Conservation (phyloP, 306 rosid genomes). For the Cicer yamashitae region DNA sequence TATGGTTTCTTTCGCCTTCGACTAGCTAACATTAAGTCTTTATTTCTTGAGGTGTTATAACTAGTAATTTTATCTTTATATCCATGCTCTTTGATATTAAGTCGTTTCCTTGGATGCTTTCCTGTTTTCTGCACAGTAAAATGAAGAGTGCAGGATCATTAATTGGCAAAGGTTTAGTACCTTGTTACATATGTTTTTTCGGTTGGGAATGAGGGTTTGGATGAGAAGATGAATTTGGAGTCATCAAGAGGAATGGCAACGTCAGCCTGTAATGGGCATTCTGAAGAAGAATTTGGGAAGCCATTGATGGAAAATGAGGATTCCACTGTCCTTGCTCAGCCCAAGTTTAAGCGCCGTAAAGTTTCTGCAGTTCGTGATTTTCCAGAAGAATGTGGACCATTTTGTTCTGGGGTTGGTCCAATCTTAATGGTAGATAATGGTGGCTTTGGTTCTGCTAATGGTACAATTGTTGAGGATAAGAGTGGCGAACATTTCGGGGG, state of each 20-base stretch:
- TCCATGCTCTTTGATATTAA: background rate
- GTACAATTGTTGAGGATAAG: constrained; percentile 35
- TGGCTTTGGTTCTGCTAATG: constrained; percentile 29
- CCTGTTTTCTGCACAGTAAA: background rate
- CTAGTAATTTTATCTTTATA: background rate
- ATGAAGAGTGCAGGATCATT: constrained; percentile 11
- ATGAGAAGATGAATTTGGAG: constrained; percentile 46
- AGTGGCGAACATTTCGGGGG: constrained; percentile 33
- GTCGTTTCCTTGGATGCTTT: constrained; percentile 9
- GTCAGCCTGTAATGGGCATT: constrained; percentile 49
- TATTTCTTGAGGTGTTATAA: background rate
- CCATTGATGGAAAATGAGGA: constrained; percentile 53
- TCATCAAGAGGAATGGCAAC: constrained; percentile 39
- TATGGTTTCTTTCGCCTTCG: background rate
- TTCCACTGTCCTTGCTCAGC: constrained; percentile 30
- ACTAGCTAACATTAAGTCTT: constrained; percentile 16
- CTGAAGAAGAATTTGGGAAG: constrained; percentile 50
- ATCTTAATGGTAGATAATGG: constrained; percentile 1
- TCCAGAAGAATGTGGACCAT: constrained; percentile 79
- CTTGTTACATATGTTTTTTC: constrained; percentile 25
- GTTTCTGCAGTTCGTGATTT: constrained; percentile 77
- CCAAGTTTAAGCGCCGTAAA: constrained; percentile 56
- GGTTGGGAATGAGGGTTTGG: constrained; percentile 50
- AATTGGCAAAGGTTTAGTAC: constrained; percentile 15
- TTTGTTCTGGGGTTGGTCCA: constrained; percentile 36